A percentile compares a stretch with the other conserved stretches of the same genome.
These are phyloP conservation scores for Macrotyloma uniflorum DNA, from an alignment of 306 rosid genomes.

Conservation along the genomic window DNA sequence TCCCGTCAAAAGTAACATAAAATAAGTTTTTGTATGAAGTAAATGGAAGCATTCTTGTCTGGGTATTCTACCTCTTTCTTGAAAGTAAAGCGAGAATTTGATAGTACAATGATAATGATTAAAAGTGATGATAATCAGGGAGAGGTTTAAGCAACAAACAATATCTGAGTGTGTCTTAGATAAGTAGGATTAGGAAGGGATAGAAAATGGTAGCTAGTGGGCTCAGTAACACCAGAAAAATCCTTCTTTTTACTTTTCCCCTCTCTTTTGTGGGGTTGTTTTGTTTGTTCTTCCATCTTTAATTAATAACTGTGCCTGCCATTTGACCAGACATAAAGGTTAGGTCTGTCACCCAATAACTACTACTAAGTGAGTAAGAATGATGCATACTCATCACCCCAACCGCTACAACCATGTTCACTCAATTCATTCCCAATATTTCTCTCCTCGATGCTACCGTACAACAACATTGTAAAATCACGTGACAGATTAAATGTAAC, in stretches of 20 bases:
- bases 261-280: neutral
- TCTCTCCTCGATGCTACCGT: neutral
- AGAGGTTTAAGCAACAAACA: constrained; percentile 50
- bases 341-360: neutral
- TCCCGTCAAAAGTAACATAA: neutral
- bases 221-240: neutral
- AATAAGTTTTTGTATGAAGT: too few relatives aligned
- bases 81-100: constrained; percentile 44
- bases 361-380: neutral
- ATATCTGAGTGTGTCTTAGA: constrained; percentile 14
- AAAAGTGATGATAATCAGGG: constrained; percentile 38
- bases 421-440: constrained; percentile 6
- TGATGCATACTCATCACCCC: constrained; percentile 4
- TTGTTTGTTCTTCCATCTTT: neutral
- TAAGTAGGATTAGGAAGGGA: constrained; percentile 32
- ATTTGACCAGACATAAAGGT: constrained; percentile 37
- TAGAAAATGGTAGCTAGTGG: constrained; percentile 33
- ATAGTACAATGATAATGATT: constrained; percentile 39
- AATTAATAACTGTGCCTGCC: constrained; percentile 2
- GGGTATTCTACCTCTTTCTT: constrained; percentile 37
- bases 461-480: constrained; percentile 27
- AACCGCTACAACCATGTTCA: constrained; percentile 31
- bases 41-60: neutral
- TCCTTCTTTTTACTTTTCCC: neutral
- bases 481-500: constrained; percentile 51